phyloP scores from a whole-genome alignment of 2,329 filamentous ascomycete species.

The Huntiella decipiens region DNA sequence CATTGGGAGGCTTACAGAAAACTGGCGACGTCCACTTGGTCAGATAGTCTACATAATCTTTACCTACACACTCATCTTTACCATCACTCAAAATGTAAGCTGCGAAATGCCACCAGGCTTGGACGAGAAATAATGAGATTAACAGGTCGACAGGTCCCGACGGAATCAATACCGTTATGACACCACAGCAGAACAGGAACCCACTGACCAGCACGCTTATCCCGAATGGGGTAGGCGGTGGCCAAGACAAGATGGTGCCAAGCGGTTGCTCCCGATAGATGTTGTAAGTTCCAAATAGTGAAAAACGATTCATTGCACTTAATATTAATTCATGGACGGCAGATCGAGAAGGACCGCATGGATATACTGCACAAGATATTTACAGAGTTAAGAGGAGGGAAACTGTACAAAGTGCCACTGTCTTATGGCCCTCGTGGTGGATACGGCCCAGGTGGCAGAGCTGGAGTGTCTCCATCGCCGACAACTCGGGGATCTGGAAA shows the following conservation, averaged over 20 bases:
- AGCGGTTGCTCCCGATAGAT: constrained; percentile 64
- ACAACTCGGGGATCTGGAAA: constrained; percentile 3
- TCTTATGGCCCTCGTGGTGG: background rate
- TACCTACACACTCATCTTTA: too few relatives aligned
- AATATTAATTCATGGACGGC: constrained; percentile 7
- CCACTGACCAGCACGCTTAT: constrained; percentile 19
- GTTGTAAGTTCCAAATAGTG: constrained; percentile 28
- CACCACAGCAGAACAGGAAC: constrained; percentile 2
- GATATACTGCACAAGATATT: constrained; percentile 72
- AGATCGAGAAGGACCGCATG: constrained; percentile 57
- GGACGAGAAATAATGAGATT: too few relatives aligned
- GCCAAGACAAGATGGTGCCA: constrained; percentile 45
- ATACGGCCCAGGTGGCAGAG: background rate
- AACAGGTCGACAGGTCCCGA: too few relatives aligned
- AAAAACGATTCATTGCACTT: constrained; percentile 12
- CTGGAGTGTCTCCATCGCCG: constrained; percentile 1
- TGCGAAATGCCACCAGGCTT: too few relatives aligned
- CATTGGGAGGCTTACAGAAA: too few relatives aligned
- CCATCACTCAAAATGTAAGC: too few relatives aligned
- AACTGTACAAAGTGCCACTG: constrained; percentile 9
- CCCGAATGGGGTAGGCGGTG: constrained; percentile 51
- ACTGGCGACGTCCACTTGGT: too few relatives aligned
- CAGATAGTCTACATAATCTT: too few relatives aligned
- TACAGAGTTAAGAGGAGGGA: constrained; percentile 8
- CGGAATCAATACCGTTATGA: constrained; percentile 3